Conservation (phyloP, 2,329 filamentous ascomycete genomes). For the Hypoxylon sp. region DNA sequence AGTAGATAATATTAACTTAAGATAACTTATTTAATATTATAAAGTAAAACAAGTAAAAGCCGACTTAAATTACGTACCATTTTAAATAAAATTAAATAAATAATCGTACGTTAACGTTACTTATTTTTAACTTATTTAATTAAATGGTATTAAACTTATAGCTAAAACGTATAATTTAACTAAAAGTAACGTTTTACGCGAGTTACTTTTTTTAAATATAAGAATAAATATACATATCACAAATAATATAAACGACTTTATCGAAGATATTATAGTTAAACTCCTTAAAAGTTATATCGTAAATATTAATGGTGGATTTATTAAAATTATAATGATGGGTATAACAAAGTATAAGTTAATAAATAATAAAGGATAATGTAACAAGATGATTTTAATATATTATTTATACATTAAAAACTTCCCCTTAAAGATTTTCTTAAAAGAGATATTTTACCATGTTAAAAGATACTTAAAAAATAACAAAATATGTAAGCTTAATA, state of each 20-base stretch:
- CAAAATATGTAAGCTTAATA: too few relatives aligned
- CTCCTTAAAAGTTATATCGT: not conserved
- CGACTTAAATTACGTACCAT: not conserved
- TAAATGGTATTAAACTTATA: not conserved
- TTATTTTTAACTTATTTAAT: not conserved
- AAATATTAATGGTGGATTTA: not conserved
- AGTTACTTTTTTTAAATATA: not conserved
- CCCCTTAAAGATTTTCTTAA: not conserved
- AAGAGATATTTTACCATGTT: too few relatives aligned
- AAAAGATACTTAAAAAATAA: too few relatives aligned
- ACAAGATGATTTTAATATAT: not conserved
- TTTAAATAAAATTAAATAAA: not conserved
- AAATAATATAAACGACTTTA: not conserved
- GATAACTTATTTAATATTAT: too few relatives aligned
- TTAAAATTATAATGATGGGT: not conserved
- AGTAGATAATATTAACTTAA: too few relatives aligned
- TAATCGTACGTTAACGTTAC: not conserved
- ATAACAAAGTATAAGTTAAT: not conserved
- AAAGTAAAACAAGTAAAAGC: too few relatives aligned
- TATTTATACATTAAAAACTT: slow-evolving; percentile 1
- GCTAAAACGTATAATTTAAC: not conserved
- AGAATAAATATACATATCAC: not conserved
- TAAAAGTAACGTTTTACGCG: not conserved
- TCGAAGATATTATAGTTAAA: not conserved
- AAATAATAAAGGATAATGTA: not conserved